These are phyloP conservation scores for Aspergillus novoparasiticus DNA, from an alignment of 2,329 filamentous ascomycete species.

Conservation along the genomic window DNA sequence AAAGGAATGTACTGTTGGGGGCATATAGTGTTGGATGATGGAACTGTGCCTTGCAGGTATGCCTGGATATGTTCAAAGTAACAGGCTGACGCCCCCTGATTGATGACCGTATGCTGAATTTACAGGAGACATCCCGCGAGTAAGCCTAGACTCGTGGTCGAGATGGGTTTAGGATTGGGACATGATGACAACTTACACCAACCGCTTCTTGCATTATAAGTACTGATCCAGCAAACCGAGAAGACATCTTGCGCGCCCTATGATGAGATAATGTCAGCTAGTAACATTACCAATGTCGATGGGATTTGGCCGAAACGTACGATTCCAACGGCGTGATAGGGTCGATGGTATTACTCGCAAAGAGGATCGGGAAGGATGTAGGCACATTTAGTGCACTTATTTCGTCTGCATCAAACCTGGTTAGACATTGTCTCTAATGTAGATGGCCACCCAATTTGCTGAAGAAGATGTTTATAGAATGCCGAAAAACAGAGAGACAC, in stretches of 20 bases:
- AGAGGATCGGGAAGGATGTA: conserved; percentile 54
- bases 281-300: background rate
- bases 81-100: conserved; percentile 37
- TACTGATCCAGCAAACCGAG: conserved; percentile 17
- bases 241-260: conserved; percentile 18
- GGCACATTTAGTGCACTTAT: conserved; percentile 6
- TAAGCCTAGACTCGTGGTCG: conserved; percentile 11
- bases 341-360: conserved; percentile 58
- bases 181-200: conserved; percentile 19
- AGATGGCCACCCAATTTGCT: background rate
- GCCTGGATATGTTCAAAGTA: conserved; percentile 42
- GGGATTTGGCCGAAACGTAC: conserved; percentile 9
- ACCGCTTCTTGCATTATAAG: conserved; percentile 20
- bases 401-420: conserved; percentile 5
- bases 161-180: conserved; percentile 4
- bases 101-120: conserved; percentile 42
- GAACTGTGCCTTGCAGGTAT: conserved; percentile 39
- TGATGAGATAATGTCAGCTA: conserved; percentile 7
- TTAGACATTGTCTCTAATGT: conserved; percentile 5
- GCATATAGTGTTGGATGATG: conserved; percentile 36
- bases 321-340: conserved; percentile 56
- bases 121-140: conserved; percentile 5
- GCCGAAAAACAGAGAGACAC: background rate
- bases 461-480: background rate
- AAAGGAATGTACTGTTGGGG: conserved; percentile 21